phyloP scores from a whole-genome alignment of 768 basidiomycete species.

The Kwoniella shandongensis region DNA sequence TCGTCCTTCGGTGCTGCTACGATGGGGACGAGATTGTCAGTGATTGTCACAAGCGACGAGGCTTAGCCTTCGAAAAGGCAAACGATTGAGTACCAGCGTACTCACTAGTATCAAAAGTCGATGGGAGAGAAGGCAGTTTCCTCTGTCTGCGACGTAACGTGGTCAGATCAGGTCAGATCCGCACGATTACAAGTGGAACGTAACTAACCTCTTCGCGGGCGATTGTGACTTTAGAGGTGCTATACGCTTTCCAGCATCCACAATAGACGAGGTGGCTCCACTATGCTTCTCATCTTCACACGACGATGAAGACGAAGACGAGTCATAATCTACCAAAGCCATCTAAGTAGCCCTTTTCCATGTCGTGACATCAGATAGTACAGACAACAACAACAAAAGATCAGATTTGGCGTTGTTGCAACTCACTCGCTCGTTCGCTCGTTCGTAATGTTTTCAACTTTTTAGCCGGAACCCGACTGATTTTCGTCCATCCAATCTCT shows the following conservation, averaged over 20 bases:
- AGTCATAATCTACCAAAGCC: constrained; percentile 29
- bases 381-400: constrained; percentile 1
- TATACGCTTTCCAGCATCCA: no score
- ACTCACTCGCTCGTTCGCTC: no score
- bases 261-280: no score
- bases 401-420: no score
- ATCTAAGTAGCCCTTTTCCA: background rate
- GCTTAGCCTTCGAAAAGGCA: no score
- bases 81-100: background rate
- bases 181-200: no score
- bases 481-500: background rate
- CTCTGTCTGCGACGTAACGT: constrained; percentile 7
- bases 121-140: constrained; percentile 20
- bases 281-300: no score
- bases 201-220: constrained; percentile 15
- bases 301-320: constrained; percentile 17
- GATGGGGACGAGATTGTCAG: background rate
- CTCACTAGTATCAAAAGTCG: constrained; percentile 10
- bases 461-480: background rate
- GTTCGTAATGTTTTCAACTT: background rate
- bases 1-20: constrained; percentile 62
- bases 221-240: background rate
- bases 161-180: background rate
- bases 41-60: background rate
- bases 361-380: no score